Evolutionary conservation across 495 filamentous ascomycete species (phyloP).

Genomic region (Tuber brumale): DNA sequence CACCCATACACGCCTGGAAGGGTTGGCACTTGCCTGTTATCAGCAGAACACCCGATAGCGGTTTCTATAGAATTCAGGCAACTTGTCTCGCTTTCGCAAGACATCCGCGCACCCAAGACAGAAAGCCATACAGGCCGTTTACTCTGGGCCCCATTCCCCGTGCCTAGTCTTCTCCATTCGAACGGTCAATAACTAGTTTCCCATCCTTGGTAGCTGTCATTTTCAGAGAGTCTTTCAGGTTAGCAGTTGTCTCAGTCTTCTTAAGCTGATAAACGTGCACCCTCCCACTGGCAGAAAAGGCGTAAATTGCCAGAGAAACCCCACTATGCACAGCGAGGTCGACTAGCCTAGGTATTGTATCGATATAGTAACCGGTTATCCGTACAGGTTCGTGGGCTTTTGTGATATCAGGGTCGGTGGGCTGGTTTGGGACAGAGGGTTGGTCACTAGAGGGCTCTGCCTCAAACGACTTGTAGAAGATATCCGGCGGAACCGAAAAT

Average conservation of each 20-base stretch:
- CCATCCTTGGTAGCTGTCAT: constrained; percentile 25
- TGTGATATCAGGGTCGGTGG: background rate
- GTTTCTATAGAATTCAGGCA: background rate
- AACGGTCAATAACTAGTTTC: constrained; percentile 10
- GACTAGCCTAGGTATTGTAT: constrained; percentile 39
- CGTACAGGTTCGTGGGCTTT: constrained; percentile 34
- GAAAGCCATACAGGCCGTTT: background rate
- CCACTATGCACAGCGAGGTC: constrained; percentile 45
- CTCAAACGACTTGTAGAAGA: constrained; percentile 45
- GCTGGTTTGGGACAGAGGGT: constrained; percentile 12
- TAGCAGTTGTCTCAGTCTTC: constrained; percentile 25
- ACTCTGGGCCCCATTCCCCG: background rate
- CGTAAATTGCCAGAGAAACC: constrained; percentile 44
- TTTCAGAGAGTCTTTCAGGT: constrained; percentile 4
- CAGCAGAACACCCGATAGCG: background rate
- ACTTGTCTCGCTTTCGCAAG: background rate
- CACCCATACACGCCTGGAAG: background rate
- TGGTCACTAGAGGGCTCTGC: constrained; percentile 33
- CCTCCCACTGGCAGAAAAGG: constrained; percentile 43
- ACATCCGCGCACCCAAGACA: background rate
- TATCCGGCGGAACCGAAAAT: constrained; percentile 59
- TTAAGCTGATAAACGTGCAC: constrained; percentile 43
- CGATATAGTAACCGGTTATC: constrained; percentile 45
- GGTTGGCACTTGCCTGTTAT: background rate
- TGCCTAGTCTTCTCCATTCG: background rate